Conservation (phyloP, 345 rosid genomes). For the Populus davidiana region DNA sequence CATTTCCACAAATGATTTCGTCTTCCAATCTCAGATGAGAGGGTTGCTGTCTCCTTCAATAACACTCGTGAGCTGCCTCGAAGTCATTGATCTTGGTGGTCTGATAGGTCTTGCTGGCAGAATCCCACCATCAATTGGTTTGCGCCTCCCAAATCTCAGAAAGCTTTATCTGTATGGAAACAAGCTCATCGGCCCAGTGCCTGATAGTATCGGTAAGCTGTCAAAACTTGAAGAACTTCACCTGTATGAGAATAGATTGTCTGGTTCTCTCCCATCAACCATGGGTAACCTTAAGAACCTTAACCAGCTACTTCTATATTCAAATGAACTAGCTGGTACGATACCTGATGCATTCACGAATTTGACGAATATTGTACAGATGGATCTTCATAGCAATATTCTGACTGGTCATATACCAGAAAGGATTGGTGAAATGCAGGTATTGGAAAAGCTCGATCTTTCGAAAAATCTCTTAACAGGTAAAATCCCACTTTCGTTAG, state of each 20-base stretch:
- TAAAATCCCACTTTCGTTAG: conserved; percentile 36
- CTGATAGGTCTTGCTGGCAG: conserved; percentile 40
- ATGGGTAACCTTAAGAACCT: conserved; percentile 39
- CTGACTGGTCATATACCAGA: conserved; percentile 39
- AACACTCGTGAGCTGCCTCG: conserved; percentile 36
- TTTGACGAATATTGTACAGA: conserved; percentile 36
- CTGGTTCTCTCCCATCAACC: conserved; percentile 44
- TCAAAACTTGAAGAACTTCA: conserved; percentile 43
- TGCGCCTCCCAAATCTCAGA: conserved; percentile 32
- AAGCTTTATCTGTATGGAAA: conserved; percentile 48
- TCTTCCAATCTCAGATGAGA: conserved; percentile 44
- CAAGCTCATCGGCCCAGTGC: conserved; percentile 41
- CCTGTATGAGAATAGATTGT: conserved; percentile 43
- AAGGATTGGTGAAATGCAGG: conserved; percentile 38
- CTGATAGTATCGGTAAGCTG: conserved; percentile 52
- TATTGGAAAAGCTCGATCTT: conserved; percentile 43
- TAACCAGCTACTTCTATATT: conserved; percentile 35
- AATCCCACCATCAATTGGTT: conserved; percentile 45
- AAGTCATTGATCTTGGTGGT: conserved; percentile 56
- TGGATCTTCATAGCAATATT: conserved; percentile 46
- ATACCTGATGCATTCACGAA: conserved; percentile 39
- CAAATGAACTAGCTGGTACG: conserved; percentile 37
- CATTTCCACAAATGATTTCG: conserved; percentile 29
- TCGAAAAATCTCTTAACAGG: conserved; percentile 44
- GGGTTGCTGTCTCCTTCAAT: conserved; percentile 48